These are phyloP conservation scores for Cyberlindnera euphorbiae DNA, from an alignment of 805 yeast species.

Conservation along the genomic window DNA sequence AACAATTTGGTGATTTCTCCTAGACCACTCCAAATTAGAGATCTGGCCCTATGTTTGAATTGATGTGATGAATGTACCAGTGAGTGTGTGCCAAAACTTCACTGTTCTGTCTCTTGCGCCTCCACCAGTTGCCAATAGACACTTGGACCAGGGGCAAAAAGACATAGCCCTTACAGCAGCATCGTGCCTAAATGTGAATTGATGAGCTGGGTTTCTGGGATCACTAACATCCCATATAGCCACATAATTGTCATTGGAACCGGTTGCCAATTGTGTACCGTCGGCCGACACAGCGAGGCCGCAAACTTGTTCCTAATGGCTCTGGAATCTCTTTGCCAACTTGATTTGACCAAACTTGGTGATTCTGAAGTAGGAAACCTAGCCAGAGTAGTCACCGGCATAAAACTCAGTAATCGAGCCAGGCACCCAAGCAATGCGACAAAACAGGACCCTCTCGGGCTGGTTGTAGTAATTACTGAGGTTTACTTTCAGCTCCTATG, in stretches of 20 bases:
- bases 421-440: constrained; percentile 59
- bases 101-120: constrained; percentile 80
- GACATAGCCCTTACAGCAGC: constrained; percentile 92
- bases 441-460: constrained; percentile 37
- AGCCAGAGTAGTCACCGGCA: constrained; percentile 66
- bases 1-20: constrained; percentile 53
- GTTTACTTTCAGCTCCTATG: constrained; percentile 26
- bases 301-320: constrained; percentile 57
- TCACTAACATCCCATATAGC: constrained; percentile 66
- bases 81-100: constrained; percentile 78
- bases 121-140: constrained; percentile 84
- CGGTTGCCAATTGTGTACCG: constrained; percentile 60
- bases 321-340: constrained; percentile 32
- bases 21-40: constrained; percentile 77
- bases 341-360: constrained; percentile 13
- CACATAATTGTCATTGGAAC: constrained; percentile 81
- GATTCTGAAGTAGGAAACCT: constrained; percentile 38
- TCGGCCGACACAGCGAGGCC: constrained; percentile 59
- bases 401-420: constrained; percentile 35
- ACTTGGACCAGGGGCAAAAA: constrained; percentile 85
- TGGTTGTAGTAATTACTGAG: constrained; percentile 23
- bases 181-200: constrained; percentile 53
- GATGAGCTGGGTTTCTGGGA: constrained; percentile 36
- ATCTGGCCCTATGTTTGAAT: constrained; percentile 65
- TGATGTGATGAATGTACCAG: constrained; percentile 66